Percentiles rank a stretch among this genome's conserved stretches.
These are phyloP conservation scores for Sarocladium brachiariae DNA, from an alignment of 2,329 filamentous ascomycete genomes.

Conservation along the genomic window DNA sequence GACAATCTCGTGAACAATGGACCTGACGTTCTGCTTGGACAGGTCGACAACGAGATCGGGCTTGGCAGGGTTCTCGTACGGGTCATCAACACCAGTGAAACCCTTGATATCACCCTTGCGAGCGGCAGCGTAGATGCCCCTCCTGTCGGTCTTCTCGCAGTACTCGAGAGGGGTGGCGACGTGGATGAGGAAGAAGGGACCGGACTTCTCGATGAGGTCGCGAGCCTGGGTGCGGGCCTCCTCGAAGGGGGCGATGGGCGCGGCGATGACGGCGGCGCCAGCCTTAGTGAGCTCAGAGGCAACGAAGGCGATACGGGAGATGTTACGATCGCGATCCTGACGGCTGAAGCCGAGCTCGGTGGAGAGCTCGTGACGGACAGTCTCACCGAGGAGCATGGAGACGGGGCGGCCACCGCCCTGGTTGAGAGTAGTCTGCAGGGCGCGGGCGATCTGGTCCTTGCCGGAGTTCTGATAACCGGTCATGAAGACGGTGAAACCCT, in stretches of 20 bases:
- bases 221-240: slow-evolving; percentile 67
- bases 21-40: slow-evolving; percentile 81
- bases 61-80: slow-evolving; percentile 80
- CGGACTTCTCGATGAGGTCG: slow-evolving; percentile 79
- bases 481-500: slow-evolving; percentile 98
- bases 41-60: slow-evolving; percentile 79
- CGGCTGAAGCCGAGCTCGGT: slow-evolving; percentile 92
- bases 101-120: slow-evolving; percentile 89
- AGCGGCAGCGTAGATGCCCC: slow-evolving; percentile 80
- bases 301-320: slow-evolving; percentile 93
- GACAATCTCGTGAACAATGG: slow-evolving; percentile 94
- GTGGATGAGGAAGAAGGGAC: slow-evolving; percentile 91
- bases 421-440: slow-evolving; percentile 93
- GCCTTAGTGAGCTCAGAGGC: slow-evolving; percentile 89
- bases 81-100: slow-evolving; percentile 97
- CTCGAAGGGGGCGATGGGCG: slow-evolving; percentile 92
- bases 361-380: slow-evolving; percentile 85
- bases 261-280: slow-evolving; percentile 90
- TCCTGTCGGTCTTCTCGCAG: slow-evolving; percentile 91
- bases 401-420: slow-evolving; percentile 95
- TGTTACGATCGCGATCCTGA: slow-evolving; percentile 90
- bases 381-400: slow-evolving; percentile 91
- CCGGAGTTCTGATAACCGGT: slow-evolving; percentile 95
- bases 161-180: slow-evolving; percentile 89
- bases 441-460: slow-evolving; percentile 94